phyloP scores from a whole-genome alignment of 2,329 filamentous ascomycete genomes.

The Arthroderma sp. region DNA sequence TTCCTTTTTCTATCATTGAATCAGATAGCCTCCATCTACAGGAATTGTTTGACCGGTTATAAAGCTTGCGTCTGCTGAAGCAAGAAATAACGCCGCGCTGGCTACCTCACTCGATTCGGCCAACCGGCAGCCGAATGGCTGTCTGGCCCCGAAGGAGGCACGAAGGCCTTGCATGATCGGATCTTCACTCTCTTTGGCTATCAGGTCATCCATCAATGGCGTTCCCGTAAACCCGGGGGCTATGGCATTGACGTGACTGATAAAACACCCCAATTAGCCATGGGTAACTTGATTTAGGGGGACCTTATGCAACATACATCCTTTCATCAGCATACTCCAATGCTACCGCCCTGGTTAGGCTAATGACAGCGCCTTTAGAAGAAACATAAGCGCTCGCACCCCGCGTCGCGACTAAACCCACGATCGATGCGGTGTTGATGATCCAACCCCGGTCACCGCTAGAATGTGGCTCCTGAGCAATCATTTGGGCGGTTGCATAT shows the following conservation, averaged over 20 bases:
- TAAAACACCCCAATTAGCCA: neutral
- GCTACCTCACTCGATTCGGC: slow-evolving; percentile 27
- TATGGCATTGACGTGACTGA: slow-evolving; percentile 40
- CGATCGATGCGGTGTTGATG: slow-evolving; percentile 25
- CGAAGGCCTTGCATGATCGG: slow-evolving; percentile 10
- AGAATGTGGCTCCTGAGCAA: slow-evolving; percentile 26
- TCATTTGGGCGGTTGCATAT: slow-evolving; percentile 29
- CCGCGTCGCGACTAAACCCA: slow-evolving; percentile 20
- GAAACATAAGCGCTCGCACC: slow-evolving; percentile 32
- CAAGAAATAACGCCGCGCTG: slow-evolving; percentile 34
- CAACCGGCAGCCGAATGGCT: slow-evolving; percentile 21
- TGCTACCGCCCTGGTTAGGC: slow-evolving; percentile 39
- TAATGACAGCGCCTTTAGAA: slow-evolving; percentile 41
- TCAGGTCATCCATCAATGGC: slow-evolving; percentile 15
- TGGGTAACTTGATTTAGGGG: neutral
- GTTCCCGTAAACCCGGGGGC: slow-evolving; percentile 39
- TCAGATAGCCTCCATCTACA: slow-evolving; percentile 37
- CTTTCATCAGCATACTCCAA: slow-evolving; percentile 38
- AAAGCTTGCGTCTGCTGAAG: slow-evolving; percentile 37
- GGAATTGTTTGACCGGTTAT: slow-evolving; percentile 36
- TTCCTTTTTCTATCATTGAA: slow-evolving; percentile 9
- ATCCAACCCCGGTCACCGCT: slow-evolving; percentile 29
- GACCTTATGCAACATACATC: slow-evolving; percentile 22
- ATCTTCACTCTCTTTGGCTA: slow-evolving; percentile 8
- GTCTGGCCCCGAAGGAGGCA: slow-evolving; percentile 12